A percentile compares a stretch with the other conserved stretches of the same genome.
These are phyloP conservation scores for Cryptococcus floricola DNA, from an alignment of 1,284 basidiomycete genomes.

Conservation along the genomic window DNA sequence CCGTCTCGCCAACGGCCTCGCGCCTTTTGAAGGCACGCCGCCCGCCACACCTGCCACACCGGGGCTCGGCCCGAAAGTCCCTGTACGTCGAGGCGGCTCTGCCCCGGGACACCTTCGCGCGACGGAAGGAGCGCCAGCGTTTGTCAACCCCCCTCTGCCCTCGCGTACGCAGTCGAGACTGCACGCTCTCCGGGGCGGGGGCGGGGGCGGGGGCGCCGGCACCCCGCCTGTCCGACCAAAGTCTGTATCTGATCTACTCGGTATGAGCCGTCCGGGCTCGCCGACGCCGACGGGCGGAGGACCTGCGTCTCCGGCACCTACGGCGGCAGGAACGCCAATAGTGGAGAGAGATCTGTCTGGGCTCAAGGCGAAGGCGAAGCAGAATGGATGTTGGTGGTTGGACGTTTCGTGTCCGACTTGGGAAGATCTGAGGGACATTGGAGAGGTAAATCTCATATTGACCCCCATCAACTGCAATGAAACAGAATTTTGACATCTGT, in stretches of 20 bases:
- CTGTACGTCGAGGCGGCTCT: slow-evolving; percentile 24
- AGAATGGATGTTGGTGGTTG: slow-evolving; percentile 75
- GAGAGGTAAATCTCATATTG: slow-evolving; percentile 70
- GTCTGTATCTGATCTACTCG: slow-evolving; percentile 44
- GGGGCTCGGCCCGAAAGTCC: slow-evolving; percentile 8
- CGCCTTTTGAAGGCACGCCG: slow-evolving; percentile 6
- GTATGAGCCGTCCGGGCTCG: slow-evolving; percentile 25
- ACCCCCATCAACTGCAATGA: too few relatives aligned
- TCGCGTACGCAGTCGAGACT: slow-evolving; percentile 25
- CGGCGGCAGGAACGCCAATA: slow-evolving; percentile 9
- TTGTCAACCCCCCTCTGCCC: slow-evolving; percentile 29
- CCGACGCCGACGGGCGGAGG: slow-evolving; percentile 15
- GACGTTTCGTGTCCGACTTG: slow-evolving; percentile 86
- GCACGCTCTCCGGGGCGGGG: slow-evolving; percentile 23
- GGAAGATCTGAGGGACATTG: slow-evolving; percentile 82
- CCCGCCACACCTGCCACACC: slow-evolving; percentile 10
- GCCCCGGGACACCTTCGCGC: slow-evolving; percentile 21
- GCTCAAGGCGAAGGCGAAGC: slow-evolving; percentile 11
- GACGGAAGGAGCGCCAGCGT: slow-evolving; percentile 14
- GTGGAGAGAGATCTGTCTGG: slow-evolving; percentile 9
- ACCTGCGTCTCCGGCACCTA: slow-evolving; percentile 15
- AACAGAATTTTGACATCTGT: too few relatives aligned
- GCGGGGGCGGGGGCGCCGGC: too few relatives aligned
- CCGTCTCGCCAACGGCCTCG: slow-evolving; percentile 31
- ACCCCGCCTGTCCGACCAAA: slow-evolving; percentile 34